Evolutionary conservation across 352 stramenopile genomes (phyloP), one percentile per base, ranked within the genome.

Genomic region (Phytophthora gonapodyides): DNA sequence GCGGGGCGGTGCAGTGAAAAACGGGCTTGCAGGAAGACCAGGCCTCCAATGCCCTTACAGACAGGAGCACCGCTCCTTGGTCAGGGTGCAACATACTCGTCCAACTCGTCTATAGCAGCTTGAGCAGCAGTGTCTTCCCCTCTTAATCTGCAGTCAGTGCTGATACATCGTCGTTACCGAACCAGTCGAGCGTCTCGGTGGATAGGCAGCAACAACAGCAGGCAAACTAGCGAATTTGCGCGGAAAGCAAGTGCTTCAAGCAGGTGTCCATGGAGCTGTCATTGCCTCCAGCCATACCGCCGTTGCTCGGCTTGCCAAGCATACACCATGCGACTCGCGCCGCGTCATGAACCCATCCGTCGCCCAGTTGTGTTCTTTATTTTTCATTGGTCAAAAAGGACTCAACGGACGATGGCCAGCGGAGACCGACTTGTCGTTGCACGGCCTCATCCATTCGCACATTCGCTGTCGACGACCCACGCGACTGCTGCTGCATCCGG

Each of bases 221-320:
- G 21, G 38, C 46, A 27, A 27, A 53, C 38, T 48, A 64, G 53
- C 53, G 53, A 66, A 70, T 60, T 53, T 55, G 33, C 34, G 13
- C 27, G 24, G 13, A 51, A 37, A 15, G 21, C 10, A 13, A 16
- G 11, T 5, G 7, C 27, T 37, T 51, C 24, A 34, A 51, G 21
- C 24, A 37, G 44, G n/a, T 24, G 43, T 16, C 35, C 12, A 34
- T 31, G 17, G 11, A 27, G 24, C 24, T 27, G 24, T 27, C 17
- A 36, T 40, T 16, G 13, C 49, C 45, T 34, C 49, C 27, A 46
- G 40, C 48, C 48, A 56, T 56, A 36, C 40, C 55, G 46, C 55
- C 36, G 38, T 35, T 44, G 43, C 27, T 42, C 21, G 1, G 19
- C 13, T 44, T 16, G 21, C 15, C 15, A 12, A 56, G 24, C 21